phyloP scores from a whole-genome alignment of 257 asterid genomes.

The Solanum corneliomulleri region DNA sequence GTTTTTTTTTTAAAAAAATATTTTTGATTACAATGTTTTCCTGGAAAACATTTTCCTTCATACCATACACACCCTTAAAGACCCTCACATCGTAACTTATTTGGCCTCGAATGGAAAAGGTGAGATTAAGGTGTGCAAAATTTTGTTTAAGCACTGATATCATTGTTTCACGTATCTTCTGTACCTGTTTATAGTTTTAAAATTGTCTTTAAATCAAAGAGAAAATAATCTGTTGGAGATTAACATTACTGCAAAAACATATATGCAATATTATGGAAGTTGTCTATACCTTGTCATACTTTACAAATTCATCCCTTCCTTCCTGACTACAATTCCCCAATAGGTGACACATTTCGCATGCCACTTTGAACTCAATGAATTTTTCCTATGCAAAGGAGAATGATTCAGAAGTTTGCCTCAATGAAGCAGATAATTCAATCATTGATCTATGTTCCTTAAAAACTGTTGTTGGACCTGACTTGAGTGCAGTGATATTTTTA shows the following conservation, averaged over 20 bases:
- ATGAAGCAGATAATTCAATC: neutral
- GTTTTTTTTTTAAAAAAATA: too few relatives aligned
- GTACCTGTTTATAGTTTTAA: slow-evolving; percentile 41
- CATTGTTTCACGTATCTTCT: slow-evolving; percentile 68
- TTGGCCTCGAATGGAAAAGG: slow-evolving; percentile 90
- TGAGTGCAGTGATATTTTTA: neutral
- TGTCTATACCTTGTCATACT: slow-evolving; percentile 83
- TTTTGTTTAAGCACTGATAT: slow-evolving; percentile 65
- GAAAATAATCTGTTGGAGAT: neutral
- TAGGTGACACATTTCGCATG: slow-evolving; percentile 89
- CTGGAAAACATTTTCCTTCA: too few relatives aligned
- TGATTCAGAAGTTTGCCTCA: slow-evolving; percentile 2
- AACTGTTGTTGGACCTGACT: neutral
- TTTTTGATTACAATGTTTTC: too few relatives aligned
- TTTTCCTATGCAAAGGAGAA: slow-evolving; percentile 58
- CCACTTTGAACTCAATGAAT: slow-evolving; percentile 91
- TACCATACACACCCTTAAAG: neutral
- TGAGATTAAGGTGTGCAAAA: slow-evolving; percentile 65
- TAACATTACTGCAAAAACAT: neutral
- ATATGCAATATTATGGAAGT: neutral
- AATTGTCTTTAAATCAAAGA: slow-evolving; percentile 1
- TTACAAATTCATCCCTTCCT: slow-evolving; percentile 80
- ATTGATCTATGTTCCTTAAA: neutral
- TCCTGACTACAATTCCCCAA: slow-evolving; percentile 94
- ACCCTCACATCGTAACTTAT: slow-evolving; percentile 85